phyloP scores from a whole-genome alignment of 83 land plant species.

The Diphasiastrum complanatum region DNA sequence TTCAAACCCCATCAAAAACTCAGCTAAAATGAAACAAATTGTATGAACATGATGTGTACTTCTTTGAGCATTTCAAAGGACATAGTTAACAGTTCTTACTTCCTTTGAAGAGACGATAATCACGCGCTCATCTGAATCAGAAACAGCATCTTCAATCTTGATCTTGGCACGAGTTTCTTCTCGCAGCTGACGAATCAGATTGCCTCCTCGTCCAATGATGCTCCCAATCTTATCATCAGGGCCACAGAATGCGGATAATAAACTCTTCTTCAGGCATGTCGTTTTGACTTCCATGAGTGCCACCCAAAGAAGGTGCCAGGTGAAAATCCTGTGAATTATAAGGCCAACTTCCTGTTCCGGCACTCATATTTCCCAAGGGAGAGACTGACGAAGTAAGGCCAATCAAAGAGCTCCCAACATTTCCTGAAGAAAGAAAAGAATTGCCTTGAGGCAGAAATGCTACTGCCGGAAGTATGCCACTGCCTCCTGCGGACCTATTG shows the following conservation, averaged over 20 bases:
- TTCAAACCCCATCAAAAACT: too few relatives aligned
- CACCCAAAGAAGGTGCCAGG: background rate
- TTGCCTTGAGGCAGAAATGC: conserved; percentile 1
- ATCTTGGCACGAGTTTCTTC: conserved; percentile 59
- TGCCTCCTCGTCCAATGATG: conserved; percentile 73
- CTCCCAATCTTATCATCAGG: conserved; percentile 66
- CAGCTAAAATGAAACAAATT: too few relatives aligned
- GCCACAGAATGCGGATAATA: conserved; percentile 52
- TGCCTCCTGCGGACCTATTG: too few relatives aligned
- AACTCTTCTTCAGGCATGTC: conserved; percentile 39
- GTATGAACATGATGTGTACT: too few relatives aligned
- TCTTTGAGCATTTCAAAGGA: too few relatives aligned
- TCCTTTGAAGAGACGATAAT: conserved; percentile 52
- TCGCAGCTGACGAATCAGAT: conserved; percentile 51
- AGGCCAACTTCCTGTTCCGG: conserved; percentile 16
- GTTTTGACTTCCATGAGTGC: conserved; percentile 2
- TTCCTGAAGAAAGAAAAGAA: conserved; percentile 13
- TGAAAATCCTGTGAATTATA: background rate
- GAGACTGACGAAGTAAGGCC: conserved; percentile 12
- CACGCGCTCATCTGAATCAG: conserved; percentile 62
- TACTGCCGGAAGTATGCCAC: conserved; percentile 15
- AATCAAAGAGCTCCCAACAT: conserved; percentile 19
- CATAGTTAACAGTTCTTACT: too few relatives aligned
- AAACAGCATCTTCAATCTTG: conserved; percentile 45
- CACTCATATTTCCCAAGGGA: conserved; percentile 2